Evolutionary conservation across 2,329 filamentous ascomycete species (phyloP).

Genomic region (Volutella citrinella): DNA sequence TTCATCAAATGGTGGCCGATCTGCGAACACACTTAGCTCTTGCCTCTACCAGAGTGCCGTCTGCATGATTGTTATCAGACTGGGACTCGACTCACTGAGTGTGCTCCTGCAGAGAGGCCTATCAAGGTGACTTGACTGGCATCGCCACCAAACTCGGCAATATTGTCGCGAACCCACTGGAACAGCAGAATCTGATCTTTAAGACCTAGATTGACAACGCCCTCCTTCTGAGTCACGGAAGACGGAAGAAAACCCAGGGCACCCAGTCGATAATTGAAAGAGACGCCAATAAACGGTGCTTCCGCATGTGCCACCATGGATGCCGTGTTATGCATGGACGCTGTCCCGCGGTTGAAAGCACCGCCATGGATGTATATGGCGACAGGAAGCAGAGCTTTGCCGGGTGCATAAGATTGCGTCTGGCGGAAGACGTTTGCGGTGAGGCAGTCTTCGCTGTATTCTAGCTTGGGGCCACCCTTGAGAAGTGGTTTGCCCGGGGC

Average conservation of each 20-base stretch:
- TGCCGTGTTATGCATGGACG: conserved; percentile 56
- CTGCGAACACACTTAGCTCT: conserved; percentile 29
- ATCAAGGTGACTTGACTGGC: conserved; percentile 39
- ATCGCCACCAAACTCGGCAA: no score
- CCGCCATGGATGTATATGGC: conserved; percentile 57
- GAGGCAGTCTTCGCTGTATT: conserved; percentile 50
- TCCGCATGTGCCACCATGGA: conserved; percentile 57
- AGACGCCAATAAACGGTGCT: conserved; percentile 46
- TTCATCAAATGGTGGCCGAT: conserved; percentile 66
- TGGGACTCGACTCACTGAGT: conserved; percentile 37
- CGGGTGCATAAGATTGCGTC: conserved; percentile 11
- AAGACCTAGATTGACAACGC: conserved; percentile 52
- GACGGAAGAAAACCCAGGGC: conserved; percentile 62
- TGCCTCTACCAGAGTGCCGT: no score
- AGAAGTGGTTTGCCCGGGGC: conserved; percentile 22
- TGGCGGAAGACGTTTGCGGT: conserved; percentile 52
- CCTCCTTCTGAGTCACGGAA: conserved; percentile 46
- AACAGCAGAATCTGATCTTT: no score
- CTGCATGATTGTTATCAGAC: rapidly evolving
- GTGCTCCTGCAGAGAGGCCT: conserved; percentile 44
- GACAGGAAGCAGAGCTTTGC: conserved; percentile 38
- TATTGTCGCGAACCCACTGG: no score
- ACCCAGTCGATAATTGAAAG: conserved; percentile 51
- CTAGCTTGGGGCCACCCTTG: conserved; percentile 19
- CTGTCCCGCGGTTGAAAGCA: conserved; percentile 41